Evolutionary conservation across 192 early-diverging fungal species (phyloP).

Genomic region (Dissophora ornata): DNA sequence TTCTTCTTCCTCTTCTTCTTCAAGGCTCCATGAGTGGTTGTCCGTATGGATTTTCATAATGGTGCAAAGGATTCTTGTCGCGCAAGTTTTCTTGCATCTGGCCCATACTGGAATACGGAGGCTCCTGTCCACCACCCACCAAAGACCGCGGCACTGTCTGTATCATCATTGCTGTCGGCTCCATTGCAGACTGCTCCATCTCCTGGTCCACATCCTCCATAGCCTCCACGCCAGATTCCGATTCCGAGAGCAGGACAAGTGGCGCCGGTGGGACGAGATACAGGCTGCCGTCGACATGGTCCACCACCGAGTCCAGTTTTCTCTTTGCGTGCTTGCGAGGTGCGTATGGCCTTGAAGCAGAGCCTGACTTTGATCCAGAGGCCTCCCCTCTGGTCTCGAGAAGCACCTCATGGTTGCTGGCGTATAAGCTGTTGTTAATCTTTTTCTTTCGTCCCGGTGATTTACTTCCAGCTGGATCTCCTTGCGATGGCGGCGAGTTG

Average conservation of each 20-base stretch:
- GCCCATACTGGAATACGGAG: background rate
- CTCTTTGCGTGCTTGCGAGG: conserved; percentile 46
- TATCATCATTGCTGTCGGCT: background rate
- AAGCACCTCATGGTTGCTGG: conserved; percentile 47
- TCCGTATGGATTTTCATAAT: conserved; percentile 9
- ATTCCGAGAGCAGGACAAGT: background rate
- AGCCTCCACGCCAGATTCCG: background rate
- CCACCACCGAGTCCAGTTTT: background rate
- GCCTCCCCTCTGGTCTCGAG: conserved; percentile 21
- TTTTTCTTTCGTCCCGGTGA: conserved; percentile 44
- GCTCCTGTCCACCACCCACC: conserved; percentile 20
- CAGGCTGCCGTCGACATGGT: background rate
- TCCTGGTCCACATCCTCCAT: conserved; percentile 26
- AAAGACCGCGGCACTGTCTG: conserved; percentile 12
- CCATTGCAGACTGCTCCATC: background rate
- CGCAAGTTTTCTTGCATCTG: background rate
- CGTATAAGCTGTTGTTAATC: conserved; percentile 52
- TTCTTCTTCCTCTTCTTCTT: no score
- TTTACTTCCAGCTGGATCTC: conserved; percentile 21
- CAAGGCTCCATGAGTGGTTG: conserved; percentile 24
- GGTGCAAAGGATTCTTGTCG: conserved; percentile 7
- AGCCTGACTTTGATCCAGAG: background rate
- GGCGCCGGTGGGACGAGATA: background rate
- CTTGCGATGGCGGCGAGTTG: background rate
- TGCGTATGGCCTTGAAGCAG: conserved; percentile 7